Percentiles rank a stretch among this genome's conserved stretches.
These are phyloP conservation scores for Coprinopsis strossmayeri DNA, from an alignment of 768 basidiomycete species.

Conservation along the genomic window DNA sequence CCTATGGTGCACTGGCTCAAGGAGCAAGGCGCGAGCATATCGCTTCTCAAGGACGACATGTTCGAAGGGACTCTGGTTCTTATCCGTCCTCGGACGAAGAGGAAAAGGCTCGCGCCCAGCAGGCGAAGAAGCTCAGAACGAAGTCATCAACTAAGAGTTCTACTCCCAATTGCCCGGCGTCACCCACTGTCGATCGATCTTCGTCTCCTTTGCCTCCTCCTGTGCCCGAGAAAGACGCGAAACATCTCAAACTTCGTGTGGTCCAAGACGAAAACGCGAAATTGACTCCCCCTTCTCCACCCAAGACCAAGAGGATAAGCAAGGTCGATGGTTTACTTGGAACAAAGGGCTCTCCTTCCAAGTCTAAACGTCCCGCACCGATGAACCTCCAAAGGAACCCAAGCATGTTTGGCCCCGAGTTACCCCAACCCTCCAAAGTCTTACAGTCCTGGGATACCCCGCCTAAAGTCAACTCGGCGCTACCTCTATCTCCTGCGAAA, in stretches of 20 bases:
- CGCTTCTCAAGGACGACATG: constrained; percentile 18
- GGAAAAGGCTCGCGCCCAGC: constrained; percentile 53
- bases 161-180: constrained; percentile 10
- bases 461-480: not conserved
- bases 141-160: constrained; percentile 18
- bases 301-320: constrained; percentile 10
- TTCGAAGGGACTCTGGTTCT: constrained; percentile 27
- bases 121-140: constrained; percentile 55
- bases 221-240: constrained; percentile 13
- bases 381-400: constrained; percentile 56
- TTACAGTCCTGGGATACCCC: too few species aligned
- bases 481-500: constrained; percentile 9
- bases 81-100: constrained; percentile 71
- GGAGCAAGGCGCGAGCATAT: constrained; percentile 18
- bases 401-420: constrained; percentile 61
- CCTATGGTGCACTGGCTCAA: constrained; percentile 40
- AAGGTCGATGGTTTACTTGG: constrained; percentile 7
- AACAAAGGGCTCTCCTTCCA: constrained; percentile 6
- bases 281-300: constrained; percentile 11
- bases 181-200: constrained; percentile 9
- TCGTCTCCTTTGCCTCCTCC: constrained; percentile 15
- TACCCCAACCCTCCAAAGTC: constrained; percentile 35
- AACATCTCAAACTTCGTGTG: constrained; percentile 7
- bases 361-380: constrained; percentile 19
- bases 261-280: constrained; percentile 9